A percentile compares a stretch with the other conserved stretches of the same genome.
Evolutionary conservation across 306 rosid genomes (phyloP).

Genomic region (Cucurbita pepo): DNA sequence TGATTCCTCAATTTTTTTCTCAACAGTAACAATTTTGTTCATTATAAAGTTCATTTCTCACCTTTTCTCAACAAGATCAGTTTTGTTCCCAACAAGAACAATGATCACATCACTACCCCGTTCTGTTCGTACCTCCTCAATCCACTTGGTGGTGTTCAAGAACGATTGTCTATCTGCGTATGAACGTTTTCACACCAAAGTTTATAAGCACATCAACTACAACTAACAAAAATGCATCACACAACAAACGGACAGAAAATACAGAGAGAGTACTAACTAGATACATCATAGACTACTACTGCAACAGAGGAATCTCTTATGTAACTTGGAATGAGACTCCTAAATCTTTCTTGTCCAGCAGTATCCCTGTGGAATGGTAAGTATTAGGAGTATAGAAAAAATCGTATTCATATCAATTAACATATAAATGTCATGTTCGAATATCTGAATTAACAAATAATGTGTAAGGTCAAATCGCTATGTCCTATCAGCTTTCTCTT

Average conservation of each 20-base stretch:
- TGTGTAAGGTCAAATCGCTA: not conserved
- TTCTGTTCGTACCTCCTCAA: constrained; percentile 91
- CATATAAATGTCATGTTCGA: not conserved
- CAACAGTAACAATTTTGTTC: constrained; percentile 16
- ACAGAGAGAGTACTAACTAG: constrained; percentile 42
- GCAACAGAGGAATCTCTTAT: constrained; percentile 97
- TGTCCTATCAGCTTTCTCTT: not conserved
- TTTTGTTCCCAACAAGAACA: constrained; percentile 94
- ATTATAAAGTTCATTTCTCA: constrained; percentile 9
- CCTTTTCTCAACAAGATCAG: constrained; percentile 98
- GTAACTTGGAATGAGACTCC: constrained; percentile 98
- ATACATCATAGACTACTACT: constrained; percentile 80
- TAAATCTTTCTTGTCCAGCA: constrained; percentile 97
- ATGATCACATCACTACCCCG: constrained; percentile 92
- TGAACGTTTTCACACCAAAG: not conserved
- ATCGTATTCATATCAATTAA: not conserved
- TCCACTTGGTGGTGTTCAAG: constrained; percentile 77
- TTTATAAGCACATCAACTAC: not conserved
- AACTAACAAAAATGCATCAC: constrained; percentile 1
- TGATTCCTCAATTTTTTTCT: not conserved
- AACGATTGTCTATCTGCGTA: constrained; percentile 84
- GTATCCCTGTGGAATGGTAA: constrained; percentile 64
- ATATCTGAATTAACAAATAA: not conserved
- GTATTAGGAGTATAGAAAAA: constrained; percentile 4
- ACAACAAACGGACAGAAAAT: not conserved